A percentile compares a stretch with the other conserved stretches of the same genome.
These are phyloP conservation scores for Teunomyces gatunensis DNA, from an alignment of 805 yeast genomes.

Conservation along the genomic window DNA sequence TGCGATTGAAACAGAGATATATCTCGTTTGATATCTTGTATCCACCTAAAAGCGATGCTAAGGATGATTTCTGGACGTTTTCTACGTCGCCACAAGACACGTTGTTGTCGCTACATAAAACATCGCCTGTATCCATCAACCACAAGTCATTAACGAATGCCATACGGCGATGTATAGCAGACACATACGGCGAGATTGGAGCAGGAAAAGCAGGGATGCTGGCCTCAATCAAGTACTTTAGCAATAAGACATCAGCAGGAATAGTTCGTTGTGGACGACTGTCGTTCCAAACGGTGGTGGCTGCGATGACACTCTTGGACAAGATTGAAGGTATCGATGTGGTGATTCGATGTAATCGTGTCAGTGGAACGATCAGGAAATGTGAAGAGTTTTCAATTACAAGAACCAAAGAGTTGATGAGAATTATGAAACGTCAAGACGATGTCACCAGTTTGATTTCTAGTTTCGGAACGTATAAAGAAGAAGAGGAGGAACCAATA, in stretches of 20 bases:
- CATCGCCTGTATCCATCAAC: slow-evolving; percentile 48
- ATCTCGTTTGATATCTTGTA: slow-evolving; percentile 74
- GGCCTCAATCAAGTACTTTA: slow-evolving; percentile 72
- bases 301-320: slow-evolving; percentile 59
- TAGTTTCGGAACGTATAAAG: not conserved
- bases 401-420: slow-evolving; percentile 41
- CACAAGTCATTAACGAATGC: slow-evolving; percentile 50
- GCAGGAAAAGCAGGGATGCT: slow-evolving; percentile 60
- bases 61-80: slow-evolving; percentile 18
- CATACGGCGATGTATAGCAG: slow-evolving; percentile 54
- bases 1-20: slow-evolving; percentile 82
- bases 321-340: slow-evolving; percentile 48
- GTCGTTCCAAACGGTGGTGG: slow-evolving; percentile 58
- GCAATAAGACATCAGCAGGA: slow-evolving; percentile 78
- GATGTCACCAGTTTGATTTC: not conserved
- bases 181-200: slow-evolving; percentile 78
- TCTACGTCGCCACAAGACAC: slow-evolving; percentile 34
- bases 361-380: slow-evolving; percentile 85
- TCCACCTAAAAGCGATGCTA: slow-evolving; percentile 42
- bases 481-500: slow-evolving; percentile 4
- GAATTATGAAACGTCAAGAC: slow-evolving; percentile 13
- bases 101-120: slow-evolving; percentile 47
- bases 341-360: slow-evolving; percentile 60
- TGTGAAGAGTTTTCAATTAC: slow-evolving; percentile 68
- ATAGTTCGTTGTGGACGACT: slow-evolving; percentile 74